Evolutionary conservation across 345 rosid genomes (phyloP), one percentile per base, ranked within the genome.

Genomic region (Eucalyptus erythrocorys): DNA sequence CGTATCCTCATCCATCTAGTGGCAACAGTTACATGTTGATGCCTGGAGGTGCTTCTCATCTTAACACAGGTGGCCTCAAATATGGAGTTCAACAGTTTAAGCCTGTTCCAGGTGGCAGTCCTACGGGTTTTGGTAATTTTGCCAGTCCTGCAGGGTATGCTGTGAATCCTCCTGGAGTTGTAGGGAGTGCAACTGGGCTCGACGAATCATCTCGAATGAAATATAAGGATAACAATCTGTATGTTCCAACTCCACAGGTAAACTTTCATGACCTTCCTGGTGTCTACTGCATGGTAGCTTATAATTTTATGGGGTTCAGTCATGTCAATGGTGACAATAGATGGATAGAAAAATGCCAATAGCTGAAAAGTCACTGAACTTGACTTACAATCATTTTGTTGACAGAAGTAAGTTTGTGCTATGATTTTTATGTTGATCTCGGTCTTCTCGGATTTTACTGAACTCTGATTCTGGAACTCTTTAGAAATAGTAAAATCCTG

Each of bases 171-270:
- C 93, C 97, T 89, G 96, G 96, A 86, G 94, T 96, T 48, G 96
- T 95, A 85, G 99, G 98, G 81, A 94, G 90, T 92, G 93, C 95
- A 85, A 87, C 94, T 11, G 99, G 98, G 88, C 94, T 95, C 55
- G 99, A 97, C 86, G 99, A 96, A 92, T 93, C 97, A 49, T 95
- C 99, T 89, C 95, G 97, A 90, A 93, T 95, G 90, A 97, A 95
- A 90, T 96, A 94, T 90, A 97, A 97, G 92, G 98, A 98, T 90
- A 94, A 92, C 89, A 96, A 93, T 88, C 91, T 97, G 48, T 97
- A 95, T 88, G 93, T 93, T 88, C 94, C 98, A 86, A 97, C 94
- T 92, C 98, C 95, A 48, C 99, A 96, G 99, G 99, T 97, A 91
- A 90, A 66, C 10, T 37, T 37, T 71, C 50, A 34, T 26, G 82